Conservation (phyloP, 495 filamentous ascomycete species). For the Daldinia concentrica region DNA sequence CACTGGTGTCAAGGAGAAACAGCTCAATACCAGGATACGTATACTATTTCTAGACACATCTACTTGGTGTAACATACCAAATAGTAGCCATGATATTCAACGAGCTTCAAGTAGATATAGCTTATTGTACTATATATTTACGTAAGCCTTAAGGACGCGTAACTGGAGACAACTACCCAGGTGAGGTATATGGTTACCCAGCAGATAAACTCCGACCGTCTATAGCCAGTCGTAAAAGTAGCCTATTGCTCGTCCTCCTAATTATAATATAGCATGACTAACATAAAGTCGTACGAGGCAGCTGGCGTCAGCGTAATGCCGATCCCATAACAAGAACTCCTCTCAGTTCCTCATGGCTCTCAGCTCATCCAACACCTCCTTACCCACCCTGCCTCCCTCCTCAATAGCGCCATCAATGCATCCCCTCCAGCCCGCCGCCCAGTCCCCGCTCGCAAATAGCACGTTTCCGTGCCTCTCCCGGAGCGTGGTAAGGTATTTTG, state of each 20-base stretch:
- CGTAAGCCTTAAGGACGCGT: background rate
- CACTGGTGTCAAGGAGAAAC: background rate
- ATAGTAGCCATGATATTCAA: background rate
- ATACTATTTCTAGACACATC: background rate
- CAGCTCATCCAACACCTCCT: conserved; percentile 1
- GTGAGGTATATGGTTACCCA: background rate
- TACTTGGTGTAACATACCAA: background rate
- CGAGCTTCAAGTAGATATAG: background rate
- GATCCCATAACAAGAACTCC: background rate
- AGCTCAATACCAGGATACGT: background rate
- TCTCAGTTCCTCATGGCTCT: background rate
- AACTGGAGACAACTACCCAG: background rate
- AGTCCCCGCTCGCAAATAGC: conserved; percentile 8
- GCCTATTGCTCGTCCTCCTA: background rate
- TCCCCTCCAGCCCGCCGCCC: conserved; percentile 2
- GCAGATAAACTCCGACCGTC: background rate
- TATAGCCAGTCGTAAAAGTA: background rate
- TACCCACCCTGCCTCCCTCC: background rate
- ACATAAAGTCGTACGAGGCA: background rate
- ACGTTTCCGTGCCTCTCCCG: conserved; percentile 1
- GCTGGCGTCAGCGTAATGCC: background rate
- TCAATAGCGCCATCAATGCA: conserved; percentile 6
- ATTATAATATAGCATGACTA: conserved; percentile 5
- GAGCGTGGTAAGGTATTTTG: background rate
- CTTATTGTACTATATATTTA: background rate